These are phyloP conservation scores for Rhizopogon vinicolor DNA, from an alignment of 768 basidiomycete genomes.

Conservation along the genomic window DNA sequence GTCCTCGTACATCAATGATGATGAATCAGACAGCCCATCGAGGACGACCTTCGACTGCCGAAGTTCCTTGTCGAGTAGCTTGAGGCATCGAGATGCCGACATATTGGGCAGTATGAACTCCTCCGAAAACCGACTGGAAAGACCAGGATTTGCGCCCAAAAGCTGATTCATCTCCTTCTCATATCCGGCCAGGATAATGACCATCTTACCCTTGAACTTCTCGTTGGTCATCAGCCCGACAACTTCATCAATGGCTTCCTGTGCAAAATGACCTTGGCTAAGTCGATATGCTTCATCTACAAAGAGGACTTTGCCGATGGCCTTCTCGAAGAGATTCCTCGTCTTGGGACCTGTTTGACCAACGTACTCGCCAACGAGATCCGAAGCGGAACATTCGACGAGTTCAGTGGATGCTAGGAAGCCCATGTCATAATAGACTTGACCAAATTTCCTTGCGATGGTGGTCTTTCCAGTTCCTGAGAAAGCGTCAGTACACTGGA, in stretches of 20 bases:
- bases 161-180: conserved; percentile 63
- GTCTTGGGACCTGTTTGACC: conserved; percentile 74
- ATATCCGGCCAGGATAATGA: conserved; percentile 70
- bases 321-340: conserved; percentile 53
- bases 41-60: conserved; percentile 36
- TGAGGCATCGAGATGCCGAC: conserved; percentile 41
- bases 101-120: conserved; percentile 55
- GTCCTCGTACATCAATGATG: conserved; percentile 24
- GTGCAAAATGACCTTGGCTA: conserved; percentile 54
- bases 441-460: conserved; percentile 55
- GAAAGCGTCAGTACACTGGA: not conserved
- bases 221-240: conserved; percentile 60
- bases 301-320: conserved; percentile 64
- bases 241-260: conserved; percentile 70
- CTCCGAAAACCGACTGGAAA: conserved; percentile 66
- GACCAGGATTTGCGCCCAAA: conserved; percentile 52
- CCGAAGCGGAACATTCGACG: conserved; percentile 64
- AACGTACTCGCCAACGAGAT: conserved; percentile 65
- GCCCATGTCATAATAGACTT: conserved; percentile 63
- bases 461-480: conserved; percentile 65
- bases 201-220: conserved; percentile 50
- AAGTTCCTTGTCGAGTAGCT: conserved; percentile 45
- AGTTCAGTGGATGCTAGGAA: conserved; percentile 47
- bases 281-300: conserved; percentile 71
- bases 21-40: conserved; percentile 28